phyloP scores from a whole-genome alignment of 169 alveolate genomes.

The Cryptosporidium muris region DNA sequence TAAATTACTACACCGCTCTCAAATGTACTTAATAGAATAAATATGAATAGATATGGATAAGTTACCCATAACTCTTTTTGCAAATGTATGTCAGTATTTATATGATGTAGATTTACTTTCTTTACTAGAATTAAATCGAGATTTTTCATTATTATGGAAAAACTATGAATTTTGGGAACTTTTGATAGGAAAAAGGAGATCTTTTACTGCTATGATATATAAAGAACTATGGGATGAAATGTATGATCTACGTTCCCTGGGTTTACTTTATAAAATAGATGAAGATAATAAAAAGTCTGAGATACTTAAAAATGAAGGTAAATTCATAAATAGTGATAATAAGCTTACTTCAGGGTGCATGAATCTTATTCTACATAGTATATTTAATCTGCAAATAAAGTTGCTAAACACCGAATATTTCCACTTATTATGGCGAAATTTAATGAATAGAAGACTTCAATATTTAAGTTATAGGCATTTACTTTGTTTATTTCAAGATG shows the following conservation, averaged over 20 bases:
- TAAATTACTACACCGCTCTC: too few species aligned
- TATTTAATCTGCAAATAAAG: not conserved
- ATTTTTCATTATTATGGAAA: slow-evolving; percentile 2
- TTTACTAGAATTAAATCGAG: slow-evolving; percentile 18
- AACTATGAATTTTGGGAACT: slow-evolving; percentile 21
- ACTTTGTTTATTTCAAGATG: slow-evolving; percentile 8
- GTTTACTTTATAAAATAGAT: too few species aligned
- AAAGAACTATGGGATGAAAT: slow-evolving; percentile 8
- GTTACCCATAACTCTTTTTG: slow-evolving; percentile 25
- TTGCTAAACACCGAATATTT: not conserved
- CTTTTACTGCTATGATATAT: not conserved
- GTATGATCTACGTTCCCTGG: not conserved
- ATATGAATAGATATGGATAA: slow-evolving; percentile 4
- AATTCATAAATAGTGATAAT: not conserved
- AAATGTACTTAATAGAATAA: too few species aligned
- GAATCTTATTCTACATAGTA: not conserved
- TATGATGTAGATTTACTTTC: slow-evolving; percentile 13
- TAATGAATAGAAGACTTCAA: not conserved
- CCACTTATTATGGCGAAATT: slow-evolving; percentile 2
- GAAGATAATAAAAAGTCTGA: not conserved
- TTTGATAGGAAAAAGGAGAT: too few species aligned
- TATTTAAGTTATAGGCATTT: not conserved
- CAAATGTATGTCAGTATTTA: slow-evolving; percentile 24
- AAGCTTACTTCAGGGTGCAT: not conserved
- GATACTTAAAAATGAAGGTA: not conserved